Conservation (phyloP, 192 early-diverging fungal genomes). For the Backusella liffmaniae region DNA sequence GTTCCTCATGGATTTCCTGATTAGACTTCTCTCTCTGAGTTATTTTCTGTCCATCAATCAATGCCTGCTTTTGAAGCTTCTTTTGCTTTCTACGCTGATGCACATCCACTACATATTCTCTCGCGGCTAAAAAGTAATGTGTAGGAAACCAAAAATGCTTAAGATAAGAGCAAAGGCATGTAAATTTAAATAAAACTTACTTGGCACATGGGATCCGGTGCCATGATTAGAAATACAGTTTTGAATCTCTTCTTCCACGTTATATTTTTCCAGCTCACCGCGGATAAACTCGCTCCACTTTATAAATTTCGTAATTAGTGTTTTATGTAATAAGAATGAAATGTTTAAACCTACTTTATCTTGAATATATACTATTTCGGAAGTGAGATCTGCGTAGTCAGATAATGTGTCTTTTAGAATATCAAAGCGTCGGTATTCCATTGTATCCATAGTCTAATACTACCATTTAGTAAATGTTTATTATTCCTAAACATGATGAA, state of each 20-base stretch:
- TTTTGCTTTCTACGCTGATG: background rate
- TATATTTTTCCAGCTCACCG: conserved; percentile 18
- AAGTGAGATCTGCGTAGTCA: conserved; percentile 26
- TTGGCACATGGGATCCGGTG: conserved; percentile 1
- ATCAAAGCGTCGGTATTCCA: conserved; percentile 25
- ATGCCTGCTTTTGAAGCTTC: background rate
- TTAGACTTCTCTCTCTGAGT: background rate
- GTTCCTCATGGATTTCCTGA: background rate
- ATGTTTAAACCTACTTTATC: conserved; percentile 10
- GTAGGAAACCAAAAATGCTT: background rate
- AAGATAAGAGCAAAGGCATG: background rate
- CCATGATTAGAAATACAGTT: background rate
- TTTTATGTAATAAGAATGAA: background rate
- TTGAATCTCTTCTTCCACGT: conserved; percentile 15
- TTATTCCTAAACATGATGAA: background rate
- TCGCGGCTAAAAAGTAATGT: conserved; percentile 7
- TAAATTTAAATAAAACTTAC: conserved; percentile 7
- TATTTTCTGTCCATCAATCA: background rate
- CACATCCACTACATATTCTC: conserved; percentile 14
- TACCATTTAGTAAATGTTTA: background rate
- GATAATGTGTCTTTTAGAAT: conserved; percentile 21
- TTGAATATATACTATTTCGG: conserved; percentile 20
- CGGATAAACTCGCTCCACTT: conserved; percentile 29
- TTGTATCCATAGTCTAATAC: conserved; percentile 12
- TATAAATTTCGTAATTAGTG: background rate